Evolutionary conservation across 257 asterid genomes (phyloP).

Genomic region (Lycium ferocissimum): DNA sequence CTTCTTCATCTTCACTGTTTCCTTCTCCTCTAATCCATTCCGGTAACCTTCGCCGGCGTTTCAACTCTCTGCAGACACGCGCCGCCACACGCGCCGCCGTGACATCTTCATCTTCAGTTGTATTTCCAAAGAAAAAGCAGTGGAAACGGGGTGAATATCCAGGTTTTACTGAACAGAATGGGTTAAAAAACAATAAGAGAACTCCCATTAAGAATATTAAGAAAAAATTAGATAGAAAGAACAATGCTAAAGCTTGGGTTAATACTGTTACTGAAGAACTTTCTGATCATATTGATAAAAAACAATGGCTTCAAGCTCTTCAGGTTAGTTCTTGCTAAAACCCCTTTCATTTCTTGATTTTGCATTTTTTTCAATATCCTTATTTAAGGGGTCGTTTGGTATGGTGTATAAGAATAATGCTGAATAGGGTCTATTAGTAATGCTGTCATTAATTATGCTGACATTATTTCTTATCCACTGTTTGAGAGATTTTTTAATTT

Average conservation of each 20-base stretch:
- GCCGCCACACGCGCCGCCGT: not conserved
- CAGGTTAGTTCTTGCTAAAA: conserved; percentile 47
- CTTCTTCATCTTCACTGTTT: conserved; percentile 14
- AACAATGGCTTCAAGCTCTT: conserved; percentile 76
- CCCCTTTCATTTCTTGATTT: not conserved
- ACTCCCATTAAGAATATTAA: conserved; percentile 74
- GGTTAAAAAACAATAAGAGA: conserved; percentile 41
- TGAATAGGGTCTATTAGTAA: no score
- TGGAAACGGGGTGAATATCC: conserved; percentile 86
- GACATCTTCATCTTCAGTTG: conserved; percentile 33
- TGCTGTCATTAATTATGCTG: no score
- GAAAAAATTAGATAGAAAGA: conserved; percentile 67
- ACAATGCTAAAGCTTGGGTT: conserved; percentile 69
- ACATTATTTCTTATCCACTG: no score
- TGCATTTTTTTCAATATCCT: not conserved
- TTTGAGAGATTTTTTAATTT: no score
- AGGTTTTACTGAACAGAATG: conserved; percentile 48
- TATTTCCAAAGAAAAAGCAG: conserved; percentile 56
- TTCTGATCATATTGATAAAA: conserved; percentile 64
- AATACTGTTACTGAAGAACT: conserved; percentile 84
- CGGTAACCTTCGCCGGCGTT: not conserved
- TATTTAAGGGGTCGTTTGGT: no score
- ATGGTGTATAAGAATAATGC: no score
- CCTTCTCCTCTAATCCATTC: not conserved
- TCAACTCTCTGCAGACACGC: not conserved